Evolutionary conservation across 306 rosid species (phyloP).

Genomic region (Sechiopsis laciniata): DNA sequence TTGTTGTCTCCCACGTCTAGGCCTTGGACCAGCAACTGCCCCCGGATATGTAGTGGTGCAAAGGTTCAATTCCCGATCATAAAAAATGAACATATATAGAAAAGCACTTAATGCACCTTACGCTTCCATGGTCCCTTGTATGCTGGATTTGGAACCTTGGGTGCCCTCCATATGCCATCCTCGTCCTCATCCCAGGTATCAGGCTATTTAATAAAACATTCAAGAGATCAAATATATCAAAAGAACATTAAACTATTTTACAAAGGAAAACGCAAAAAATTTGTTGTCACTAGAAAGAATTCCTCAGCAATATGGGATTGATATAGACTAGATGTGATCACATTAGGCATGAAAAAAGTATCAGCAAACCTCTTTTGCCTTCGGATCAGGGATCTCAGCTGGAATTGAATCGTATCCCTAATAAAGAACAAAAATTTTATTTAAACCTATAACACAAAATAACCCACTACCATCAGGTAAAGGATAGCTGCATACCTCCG

Average conservation of each 20-base stretch:
- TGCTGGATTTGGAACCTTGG: constrained; percentile 87
- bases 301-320: constrained; percentile 8
- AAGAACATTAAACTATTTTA: not conserved
- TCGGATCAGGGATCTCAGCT: constrained; percentile 80
- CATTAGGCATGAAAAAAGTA: constrained; percentile 10
- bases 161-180: constrained; percentile 77
- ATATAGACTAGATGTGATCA: not conserved
- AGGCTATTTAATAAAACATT: constrained; percentile 47
- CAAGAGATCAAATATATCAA: not conserved
- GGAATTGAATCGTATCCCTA: constrained; percentile 84
- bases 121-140: constrained; percentile 94
- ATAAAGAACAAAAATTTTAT: constrained; percentile 22
- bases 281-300: not conserved
- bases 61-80: too few species aligned
- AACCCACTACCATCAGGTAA: not conserved
- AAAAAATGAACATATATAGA: too few species aligned
- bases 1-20: too few species aligned
- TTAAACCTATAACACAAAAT: not conserved
- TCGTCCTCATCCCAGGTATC: constrained; percentile 87
- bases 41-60: too few species aligned
- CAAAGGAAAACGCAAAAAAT: not conserved
- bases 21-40: too few species aligned
- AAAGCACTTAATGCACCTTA: constrained; percentile 47
- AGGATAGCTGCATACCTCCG: constrained; percentile 44
- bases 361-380: constrained; percentile 60